A percentile compares a stretch with the other conserved stretches of the same genome.
Evolutionary conservation across 2,329 filamentous ascomycete species (phyloP).

Genomic region (Blastomyces percursus): DNA sequence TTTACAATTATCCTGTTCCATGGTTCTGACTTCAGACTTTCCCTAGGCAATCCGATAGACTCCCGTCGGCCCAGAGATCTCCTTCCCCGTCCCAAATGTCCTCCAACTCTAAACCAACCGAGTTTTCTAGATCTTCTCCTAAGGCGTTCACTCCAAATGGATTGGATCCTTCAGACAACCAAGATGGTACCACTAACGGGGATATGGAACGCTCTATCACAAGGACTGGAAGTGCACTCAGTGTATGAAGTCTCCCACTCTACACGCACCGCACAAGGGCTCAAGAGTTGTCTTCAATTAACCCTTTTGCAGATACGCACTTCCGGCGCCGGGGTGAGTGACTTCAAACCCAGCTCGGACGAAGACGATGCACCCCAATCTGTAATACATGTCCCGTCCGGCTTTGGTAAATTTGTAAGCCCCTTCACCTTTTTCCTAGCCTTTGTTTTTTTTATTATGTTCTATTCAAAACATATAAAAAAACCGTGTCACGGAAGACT

Average conservation of each 20-base stretch:
- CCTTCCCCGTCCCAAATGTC: not conserved
- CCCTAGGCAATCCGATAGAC: conserved; percentile 1
- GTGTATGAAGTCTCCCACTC: conserved; percentile 1
- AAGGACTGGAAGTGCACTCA: conserved; percentile 4
- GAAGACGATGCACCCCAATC: conserved; percentile 65
- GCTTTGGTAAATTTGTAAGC: conserved; percentile 68
- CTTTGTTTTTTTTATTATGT: not conserved
- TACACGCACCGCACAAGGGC: not conserved
- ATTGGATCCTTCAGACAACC: not conserved
- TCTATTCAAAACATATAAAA: not conserved
- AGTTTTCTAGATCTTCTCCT: not conserved
- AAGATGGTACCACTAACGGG: not conserved
- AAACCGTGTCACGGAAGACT: conserved; percentile 1
- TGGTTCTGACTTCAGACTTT: not conserved
- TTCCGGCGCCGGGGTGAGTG: conserved; percentile 13
- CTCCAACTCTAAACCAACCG: not conserved
- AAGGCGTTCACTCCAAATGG: not conserved
- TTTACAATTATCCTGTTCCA: not conserved
- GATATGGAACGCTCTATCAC: not conserved
- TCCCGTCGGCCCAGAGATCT: not conserved
- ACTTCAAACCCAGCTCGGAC: conserved; percentile 37
- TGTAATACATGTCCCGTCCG: conserved; percentile 80
- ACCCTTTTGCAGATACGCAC: conserved; percentile 24
- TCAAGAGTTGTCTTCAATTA: conserved; percentile 7
- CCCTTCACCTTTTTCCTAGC: not conserved